phyloP scores from a whole-genome alignment of 345 rosid species.

The Physaria fendleri region DNA sequence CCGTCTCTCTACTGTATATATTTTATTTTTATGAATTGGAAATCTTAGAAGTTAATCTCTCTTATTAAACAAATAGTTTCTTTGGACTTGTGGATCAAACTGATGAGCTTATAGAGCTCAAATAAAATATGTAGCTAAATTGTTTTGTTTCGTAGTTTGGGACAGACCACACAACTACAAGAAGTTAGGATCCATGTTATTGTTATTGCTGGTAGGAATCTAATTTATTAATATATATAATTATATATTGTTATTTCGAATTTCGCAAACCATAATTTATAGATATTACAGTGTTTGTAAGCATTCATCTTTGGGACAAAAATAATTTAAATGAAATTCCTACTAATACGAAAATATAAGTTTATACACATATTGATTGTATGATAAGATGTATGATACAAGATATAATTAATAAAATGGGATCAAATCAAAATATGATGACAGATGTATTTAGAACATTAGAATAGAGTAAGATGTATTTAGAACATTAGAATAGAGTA shows the following conservation, averaged over 20 bases:
- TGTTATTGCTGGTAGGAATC: constrained; percentile 17
- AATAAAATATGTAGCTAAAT: constrained; percentile 11
- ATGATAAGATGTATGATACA: background rate
- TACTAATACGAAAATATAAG: background rate
- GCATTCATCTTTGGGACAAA: background rate
- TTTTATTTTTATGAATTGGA: constrained; percentile 13
- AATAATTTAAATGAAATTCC: background rate
- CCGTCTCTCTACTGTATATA: background rate
- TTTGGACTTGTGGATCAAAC: constrained; percentile 16
- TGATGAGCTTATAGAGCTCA: constrained; percentile 12
- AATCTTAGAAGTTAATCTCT: constrained; percentile 26
- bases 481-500: constrained; percentile 23
- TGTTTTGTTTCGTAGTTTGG: constrained; percentile 27
- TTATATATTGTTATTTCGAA: background rate
- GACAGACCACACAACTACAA: constrained; percentile 21
- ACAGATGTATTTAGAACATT: constrained; percentile 21
- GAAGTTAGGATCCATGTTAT: constrained; percentile 21
- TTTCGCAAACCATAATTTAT: background rate
- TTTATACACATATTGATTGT: background rate
- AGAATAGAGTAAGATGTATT: constrained; percentile 26
- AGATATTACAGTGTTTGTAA: background rate
- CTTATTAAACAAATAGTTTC: background rate
- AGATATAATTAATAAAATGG: constrained; percentile 4
- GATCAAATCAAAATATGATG: constrained; percentile 18
- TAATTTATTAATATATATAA: background rate